A percentile compares a stretch with the other conserved stretches of the same genome.
Evolutionary conservation across 306 rosid species (phyloP).

Genomic region (Quercus ilex): DNA sequence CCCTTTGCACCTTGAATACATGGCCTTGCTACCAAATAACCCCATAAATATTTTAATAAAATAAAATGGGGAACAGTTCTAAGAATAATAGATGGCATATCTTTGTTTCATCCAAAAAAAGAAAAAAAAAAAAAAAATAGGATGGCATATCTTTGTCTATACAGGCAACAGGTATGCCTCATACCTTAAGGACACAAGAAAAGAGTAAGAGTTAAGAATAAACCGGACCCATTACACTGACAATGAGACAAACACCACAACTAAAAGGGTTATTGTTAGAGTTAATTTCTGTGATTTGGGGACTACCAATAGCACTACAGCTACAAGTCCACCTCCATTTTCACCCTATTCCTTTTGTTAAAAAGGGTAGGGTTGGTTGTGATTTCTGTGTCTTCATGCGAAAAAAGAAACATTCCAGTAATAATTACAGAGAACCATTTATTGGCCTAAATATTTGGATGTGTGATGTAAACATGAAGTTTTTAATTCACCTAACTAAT

Average conservation of each 20-base stretch:
- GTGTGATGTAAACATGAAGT: not conserved
- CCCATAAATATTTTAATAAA: no score
- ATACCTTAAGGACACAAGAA: conserved; percentile 32
- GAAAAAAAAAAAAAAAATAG: not conserved
- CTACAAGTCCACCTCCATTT: not conserved
- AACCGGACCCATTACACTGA: conserved; percentile 64
- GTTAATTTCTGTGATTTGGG: not conserved
- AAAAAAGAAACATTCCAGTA: not conserved
- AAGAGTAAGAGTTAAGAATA: conserved; percentile 71
- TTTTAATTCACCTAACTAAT: not conserved
- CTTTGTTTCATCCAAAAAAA: no score
- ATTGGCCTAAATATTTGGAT: not conserved
- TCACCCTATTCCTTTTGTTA: not conserved
- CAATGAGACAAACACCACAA: conserved; percentile 66
- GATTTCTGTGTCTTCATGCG: not conserved
- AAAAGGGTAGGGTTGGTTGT: not conserved
- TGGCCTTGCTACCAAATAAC: no score
- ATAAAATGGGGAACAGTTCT: no score
- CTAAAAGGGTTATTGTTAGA: conserved; percentile 33
- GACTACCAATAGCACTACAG: conserved; percentile 3
- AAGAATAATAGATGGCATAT: no score
- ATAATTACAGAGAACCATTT: not conserved
- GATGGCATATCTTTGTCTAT: conserved; percentile 83
- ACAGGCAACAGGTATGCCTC: conserved; percentile 71
- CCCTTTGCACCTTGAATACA: not conserved